phyloP scores from a whole-genome alignment of 768 basidiomycete species.

The Polyporus arcularius region DNA sequence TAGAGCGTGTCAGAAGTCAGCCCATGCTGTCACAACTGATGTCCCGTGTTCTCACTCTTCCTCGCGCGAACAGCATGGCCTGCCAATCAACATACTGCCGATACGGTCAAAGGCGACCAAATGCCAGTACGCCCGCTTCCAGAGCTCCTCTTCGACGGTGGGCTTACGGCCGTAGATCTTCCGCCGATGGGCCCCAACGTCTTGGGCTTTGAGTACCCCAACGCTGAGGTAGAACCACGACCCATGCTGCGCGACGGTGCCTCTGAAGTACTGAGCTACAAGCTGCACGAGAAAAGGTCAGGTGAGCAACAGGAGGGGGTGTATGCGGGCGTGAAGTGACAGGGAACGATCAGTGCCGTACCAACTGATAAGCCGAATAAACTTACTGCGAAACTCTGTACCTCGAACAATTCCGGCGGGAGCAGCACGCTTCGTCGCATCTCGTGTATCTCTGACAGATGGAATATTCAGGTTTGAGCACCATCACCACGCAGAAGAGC shows the following conservation, averaged over 20 bases:
- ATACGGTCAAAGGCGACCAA: slow-evolving; percentile 63
- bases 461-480: slow-evolving; percentile 5
- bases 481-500: background rate
- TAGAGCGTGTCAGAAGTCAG: slow-evolving; percentile 31
- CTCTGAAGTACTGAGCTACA: slow-evolving; percentile 47
- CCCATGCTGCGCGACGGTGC: slow-evolving; percentile 42
- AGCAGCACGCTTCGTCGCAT: slow-evolving; percentile 52
- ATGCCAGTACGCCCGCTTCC: slow-evolving; percentile 55
- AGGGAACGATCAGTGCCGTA: slow-evolving; percentile 3
- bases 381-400: slow-evolving; percentile 57
- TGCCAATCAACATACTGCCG: slow-evolving; percentile 52
- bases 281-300: slow-evolving; percentile 37
- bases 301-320: background rate
- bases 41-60: slow-evolving; percentile 54
- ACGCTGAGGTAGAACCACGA: slow-evolving; percentile 48
- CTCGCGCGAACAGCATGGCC: slow-evolving; percentile 57
- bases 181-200: slow-evolving; percentile 50
- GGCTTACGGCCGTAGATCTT: slow-evolving; percentile 33
- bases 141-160: slow-evolving; percentile 47
- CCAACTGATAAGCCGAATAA: slow-evolving; percentile 10
- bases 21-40: slow-evolving; percentile 22
- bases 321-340: background rate
- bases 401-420: slow-evolving; percentile 61
- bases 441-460: slow-evolving; percentile 49
- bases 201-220: slow-evolving; percentile 55